Conservation (phyloP, 2,329 filamentous ascomycete species). For the Ophiocordyceps sinensis region DNA sequence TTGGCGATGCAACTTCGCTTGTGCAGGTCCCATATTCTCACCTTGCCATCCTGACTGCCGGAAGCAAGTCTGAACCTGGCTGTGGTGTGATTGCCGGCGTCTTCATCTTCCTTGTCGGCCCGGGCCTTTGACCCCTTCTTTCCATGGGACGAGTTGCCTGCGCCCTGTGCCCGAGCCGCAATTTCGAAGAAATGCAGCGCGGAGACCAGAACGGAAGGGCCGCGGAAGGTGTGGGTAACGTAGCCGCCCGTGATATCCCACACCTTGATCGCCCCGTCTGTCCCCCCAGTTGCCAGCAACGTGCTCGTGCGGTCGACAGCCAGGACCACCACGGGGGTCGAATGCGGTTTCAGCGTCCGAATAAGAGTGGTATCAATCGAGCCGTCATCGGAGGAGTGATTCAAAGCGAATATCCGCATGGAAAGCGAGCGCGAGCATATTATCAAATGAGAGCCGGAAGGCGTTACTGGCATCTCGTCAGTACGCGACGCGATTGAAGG, state of each 20-base stretch:
- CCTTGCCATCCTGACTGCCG: constrained; percentile 85
- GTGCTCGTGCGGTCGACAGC: constrained; percentile 79
- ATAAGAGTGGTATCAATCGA: constrained; percentile 52
- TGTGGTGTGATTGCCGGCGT: constrained; percentile 26
- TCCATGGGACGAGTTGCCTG: constrained; percentile 11
- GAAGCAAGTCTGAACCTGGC: constrained; percentile 68
- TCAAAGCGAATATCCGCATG: constrained; percentile 78
- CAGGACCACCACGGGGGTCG: constrained; percentile 75
- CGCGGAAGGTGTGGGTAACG: constrained; percentile 88
- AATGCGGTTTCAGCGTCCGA: constrained; percentile 77
- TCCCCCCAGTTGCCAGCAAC: constrained; percentile 79
- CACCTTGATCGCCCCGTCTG: constrained; percentile 87
- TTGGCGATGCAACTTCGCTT: constrained; percentile 64
- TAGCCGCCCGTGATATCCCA: constrained; percentile 90
- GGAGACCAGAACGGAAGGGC: constrained; percentile 81
- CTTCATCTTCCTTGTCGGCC: constrained; percentile 24
- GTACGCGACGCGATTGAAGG: not conserved
- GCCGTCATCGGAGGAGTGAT: constrained; percentile 38
- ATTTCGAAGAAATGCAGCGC: constrained; percentile 85
- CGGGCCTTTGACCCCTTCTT: constrained; percentile 17
- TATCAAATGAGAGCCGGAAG: constrained; percentile 74
- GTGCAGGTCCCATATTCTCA: constrained; percentile 82
- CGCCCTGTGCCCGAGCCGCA: constrained; percentile 25
- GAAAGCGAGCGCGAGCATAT: constrained; percentile 90
- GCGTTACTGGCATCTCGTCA: constrained; percentile 48